These are phyloP conservation scores for Arabidopsis arenosa DNA, from an alignment of 345 rosid genomes.

Conservation along the genomic window DNA sequence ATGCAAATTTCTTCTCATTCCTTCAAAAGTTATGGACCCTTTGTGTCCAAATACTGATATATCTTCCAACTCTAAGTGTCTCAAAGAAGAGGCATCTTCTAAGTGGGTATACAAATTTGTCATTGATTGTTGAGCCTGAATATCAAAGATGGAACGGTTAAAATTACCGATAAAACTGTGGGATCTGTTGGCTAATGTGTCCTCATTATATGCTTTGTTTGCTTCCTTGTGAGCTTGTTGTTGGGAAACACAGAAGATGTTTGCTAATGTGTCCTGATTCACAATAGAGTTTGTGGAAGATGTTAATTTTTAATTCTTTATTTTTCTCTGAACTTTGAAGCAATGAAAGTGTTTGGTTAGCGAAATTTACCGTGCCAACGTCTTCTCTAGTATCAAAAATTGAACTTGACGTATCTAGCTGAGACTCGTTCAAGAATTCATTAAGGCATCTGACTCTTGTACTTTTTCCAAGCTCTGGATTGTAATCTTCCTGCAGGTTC, in stretches of 20 bases:
- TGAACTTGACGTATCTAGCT: conserved; percentile 54
- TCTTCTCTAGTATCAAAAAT: conserved; percentile 32
- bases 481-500: conserved; percentile 36
- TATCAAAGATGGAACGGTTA: conserved; percentile 52
- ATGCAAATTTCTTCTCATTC: conserved; percentile 39
- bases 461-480: conserved; percentile 37
- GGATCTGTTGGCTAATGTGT: conserved; percentile 43
- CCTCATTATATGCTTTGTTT: conserved; percentile 33
- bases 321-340: background rate
- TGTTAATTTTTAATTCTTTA: background rate
- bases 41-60: conserved; percentile 51
- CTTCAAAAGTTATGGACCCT: conserved; percentile 46
- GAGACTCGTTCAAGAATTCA: conserved; percentile 66
- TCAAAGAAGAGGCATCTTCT: conserved; percentile 44
- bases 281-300: conserved; percentile 7
- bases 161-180: conserved; percentile 48
- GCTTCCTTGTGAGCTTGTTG: conserved; percentile 41
- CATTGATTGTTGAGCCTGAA: conserved; percentile 40
- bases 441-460: conserved; percentile 53
- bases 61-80: conserved; percentile 42
- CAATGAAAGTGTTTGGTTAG: conserved; percentile 15
- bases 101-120: conserved; percentile 27
- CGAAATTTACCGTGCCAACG: conserved; percentile 50
- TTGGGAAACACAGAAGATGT: conserved; percentile 19
- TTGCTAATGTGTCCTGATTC: conserved; percentile 50